Evolutionary conservation across 345 rosid species (phyloP), one percentile per base, ranked within the genome.

Genomic region (Carallia pectinifolia): DNA sequence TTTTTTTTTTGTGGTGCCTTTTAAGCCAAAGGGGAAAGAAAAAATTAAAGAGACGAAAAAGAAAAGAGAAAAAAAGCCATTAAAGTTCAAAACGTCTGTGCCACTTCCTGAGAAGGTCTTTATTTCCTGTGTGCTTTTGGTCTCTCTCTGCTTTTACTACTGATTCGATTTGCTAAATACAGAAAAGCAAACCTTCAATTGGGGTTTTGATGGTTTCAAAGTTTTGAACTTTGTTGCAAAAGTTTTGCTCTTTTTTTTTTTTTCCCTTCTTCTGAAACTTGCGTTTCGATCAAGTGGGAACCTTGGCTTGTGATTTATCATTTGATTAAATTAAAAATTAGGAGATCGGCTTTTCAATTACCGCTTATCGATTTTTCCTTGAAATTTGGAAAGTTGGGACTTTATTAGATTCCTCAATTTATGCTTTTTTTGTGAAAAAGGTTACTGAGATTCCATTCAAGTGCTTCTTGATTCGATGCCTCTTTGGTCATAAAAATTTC

Each of bases 331-430:
- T 67, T 36, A 16, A 6, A 59, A 18, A 40, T 58, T 73, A 70
- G 16, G 60, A 73, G 85, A 79, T 81, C 78, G 77, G 75, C 62
- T 70, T 73, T 76, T 72, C 73, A 53, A 18, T 40, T 70, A 66
- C 65, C 74, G 37, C 18, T 74, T 70, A 61, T 70, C 52, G 74
- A 81, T 81, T 80, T 82, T 71, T 79, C 85, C 89, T 79, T 79
- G 80, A 68, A 53, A 69, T 80, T 73, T 72, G 86, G 87, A 80
- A 83, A 83, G 87, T 75, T 58, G 56, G 19, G 60, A 56, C 79
- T 73, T 85, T 82, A 79, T 60, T 36, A 76, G 86, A 90, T 88
- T 90, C 89, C 84, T 80, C 77, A 66, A 67, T 76, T 79, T 59
- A 76, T 82, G 81, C 82, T 84, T 58, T 65, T 84, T 58, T 65